phyloP scores from a whole-genome alignment of 108 stramenopile species.

The Cylindrotheca fusiformis region DNA sequence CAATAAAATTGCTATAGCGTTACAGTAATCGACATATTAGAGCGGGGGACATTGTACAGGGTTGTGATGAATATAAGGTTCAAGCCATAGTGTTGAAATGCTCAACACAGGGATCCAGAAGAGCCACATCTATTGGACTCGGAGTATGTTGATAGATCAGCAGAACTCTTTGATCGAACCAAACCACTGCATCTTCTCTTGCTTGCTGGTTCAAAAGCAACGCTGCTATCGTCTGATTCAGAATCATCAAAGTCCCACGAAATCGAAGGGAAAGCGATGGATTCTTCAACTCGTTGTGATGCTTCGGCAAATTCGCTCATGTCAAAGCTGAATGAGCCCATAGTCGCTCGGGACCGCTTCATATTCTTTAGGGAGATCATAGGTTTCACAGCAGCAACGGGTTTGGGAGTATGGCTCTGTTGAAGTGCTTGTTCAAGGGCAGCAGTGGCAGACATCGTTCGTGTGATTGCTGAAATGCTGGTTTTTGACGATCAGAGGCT shows the following conservation, averaged over 20 bases:
- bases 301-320: conserved; percentile 22
- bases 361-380: neutral
- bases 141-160: conserved; percentile 14
- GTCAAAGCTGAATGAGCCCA: conserved; percentile 12
- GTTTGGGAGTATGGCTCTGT: neutral
- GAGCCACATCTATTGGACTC: conserved; percentile 19
- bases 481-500: no score
- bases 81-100: no score
- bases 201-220: neutral
- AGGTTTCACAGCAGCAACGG: neutral
- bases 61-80: no score
- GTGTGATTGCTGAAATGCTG: neutral
- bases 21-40: no score
- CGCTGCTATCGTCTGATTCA: conserved; percentile 14
- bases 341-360: conserved; percentile 10
- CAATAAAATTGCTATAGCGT: no score
- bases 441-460: neutral
- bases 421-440: neutral
- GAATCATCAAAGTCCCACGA: conserved; percentile 29
- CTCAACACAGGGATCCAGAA: conserved; percentile 24
- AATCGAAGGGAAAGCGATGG: conserved; percentile 32
- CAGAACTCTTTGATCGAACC: conserved; percentile 17
- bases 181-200: conserved; percentile 30
- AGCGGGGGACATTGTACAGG: no score
- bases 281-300: conserved; percentile 30